Evolutionary conservation across 148 eudicot genomes (phyloP), one percentile per base, ranked within the genome.

Genomic region (Nepenthes mirabilis): DNA sequence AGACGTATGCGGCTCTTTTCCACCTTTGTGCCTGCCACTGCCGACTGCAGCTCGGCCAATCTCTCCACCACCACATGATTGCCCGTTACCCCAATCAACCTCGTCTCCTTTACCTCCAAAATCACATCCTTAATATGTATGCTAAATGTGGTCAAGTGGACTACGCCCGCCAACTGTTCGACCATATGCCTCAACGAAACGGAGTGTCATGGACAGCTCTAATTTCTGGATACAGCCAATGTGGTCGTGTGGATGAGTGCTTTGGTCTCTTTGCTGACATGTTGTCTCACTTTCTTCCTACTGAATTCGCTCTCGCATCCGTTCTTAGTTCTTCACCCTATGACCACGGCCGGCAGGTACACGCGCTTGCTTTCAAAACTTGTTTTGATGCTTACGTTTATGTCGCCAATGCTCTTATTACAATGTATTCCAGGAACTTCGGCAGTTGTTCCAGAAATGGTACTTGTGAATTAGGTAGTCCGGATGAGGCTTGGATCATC

Each of bases 331-430:
- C 56, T 5, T 81, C 80, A 48, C 61, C 65, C 61, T 36, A 43
- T 43, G 52, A 55, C 2, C 56, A 64, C 11, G 86, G 86, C n/a
- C 36, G 70, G 65, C 83, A 82, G 73, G 79, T 82, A 10, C 86
- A 82, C 53, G 72, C 70, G 33, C 64, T 65, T 36, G 77, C 70
- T 9, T 6, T 76, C 50, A 82, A 70, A 61, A 78, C 79, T 33
- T 64, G 74, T 35, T 79, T 71, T 69, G 70, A 68, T 69, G 55
- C 62, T 43, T 76, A 65, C 62, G 65, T 72, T 52, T 79, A 70
- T 56, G 83, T 82, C 6, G 68, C 72, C 11, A 82, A 82, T 68
- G 78, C 81, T 56, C 76, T 82, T 5, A 69, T 82, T 52, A 54
- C 73, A 23, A 75, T 82, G 83, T 82, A 82, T 57, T 74, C 72